Evolutionary conservation across 2,329 filamentous ascomycete genomes (phyloP), one percentile per base, ranked within the genome.

Genomic region (Sarocladiaceae sp.): DNA sequence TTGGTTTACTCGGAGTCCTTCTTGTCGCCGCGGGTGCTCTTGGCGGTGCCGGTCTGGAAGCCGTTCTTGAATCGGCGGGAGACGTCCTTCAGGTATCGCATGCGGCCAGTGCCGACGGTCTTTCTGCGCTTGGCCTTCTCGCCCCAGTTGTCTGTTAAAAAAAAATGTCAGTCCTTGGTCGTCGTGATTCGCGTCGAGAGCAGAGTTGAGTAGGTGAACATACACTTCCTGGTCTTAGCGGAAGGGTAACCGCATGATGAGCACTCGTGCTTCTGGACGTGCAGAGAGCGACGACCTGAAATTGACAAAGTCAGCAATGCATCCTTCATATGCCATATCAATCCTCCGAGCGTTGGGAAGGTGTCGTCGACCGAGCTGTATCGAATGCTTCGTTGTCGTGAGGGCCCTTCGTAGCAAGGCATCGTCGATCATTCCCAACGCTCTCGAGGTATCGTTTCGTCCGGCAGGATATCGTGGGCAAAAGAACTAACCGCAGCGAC

Each of bases 41-140:
- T 92, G 72, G 91, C 91, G 66, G 82, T 76, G 71, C 94, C 94
- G 64, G 78, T 84, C 81, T 89, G 93, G 90, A 99, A 99, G 67
- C 91, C 92, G 80, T 99, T 99, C 83, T 87, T 90, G 86, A 96
- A 96, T 79, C 85, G 85, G 75, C 94, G 87, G 72, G 91, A 81
- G 72, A 99, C 86, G 69, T 82, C 83, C 84, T 95, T 96, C 74
- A 99, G 84, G 80, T 92, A 90, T 73, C 90, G 86, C 87, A 92
- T 94, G 77, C 94, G 90, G 76, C 94, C 94, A 71, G 90, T 93
- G 69, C 94, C 94, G 73, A 89, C 93, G 71, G 93, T 97, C 92
- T 97, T 97, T 88, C 94, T 95, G 77, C 94, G 84, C 90, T 97
- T 97, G 69, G 92, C 93, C 89, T 99, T 99, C 86, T 97, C 93